Base-by-base conservation (phyloP, 495 filamentous ascomycete genomes). In the Platismatia glauca region DNA sequence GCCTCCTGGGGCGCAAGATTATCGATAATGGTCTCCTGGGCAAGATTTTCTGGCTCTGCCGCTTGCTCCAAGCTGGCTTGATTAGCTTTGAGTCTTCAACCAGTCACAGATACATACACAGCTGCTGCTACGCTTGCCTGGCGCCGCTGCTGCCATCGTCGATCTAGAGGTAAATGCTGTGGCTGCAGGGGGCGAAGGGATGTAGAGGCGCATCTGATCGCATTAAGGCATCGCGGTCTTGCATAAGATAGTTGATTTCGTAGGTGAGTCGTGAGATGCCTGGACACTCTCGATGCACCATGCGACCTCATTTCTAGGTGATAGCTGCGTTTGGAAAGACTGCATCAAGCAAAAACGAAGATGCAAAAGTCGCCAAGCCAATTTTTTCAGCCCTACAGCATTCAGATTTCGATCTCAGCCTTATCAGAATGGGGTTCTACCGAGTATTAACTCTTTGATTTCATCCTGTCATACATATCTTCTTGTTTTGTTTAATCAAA, bases 1-100 rank as follows among this genome's bases (percentile, higher is more conserved):
- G 82, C 82, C 74, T 99, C 95, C 29, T 82, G 76, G 16, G 89
- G 86, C 64, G 88, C 79, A 44, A 93, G 78, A 69, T 88, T 89
- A 56, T 81, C 79, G 70, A 91, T 87, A 70, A 85, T 94, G 20
- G 79, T 79, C 58, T 85, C 79, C 74, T 89, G 87, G 4, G 84
- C 78, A 29, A 89, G 73, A 61, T 74, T 71, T 20, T 81, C 76
- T 31, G 86, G 84, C 59, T 81, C 79, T 22, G 78, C 78, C n/a
- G 86, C 86, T 71, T 86, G 78, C 70, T 89, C 84, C 59, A 85
- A 70, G 38, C 79, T 82, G 65, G 16, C 33, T 18, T 4, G 55
- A 27, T 59, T 20, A 62, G 37, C 61, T 59, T 57, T 37, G 41
- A 31, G 16, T n/a, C 13, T 44, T 35, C 38, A 12, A 29, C 29